Evolutionary conservation across 495 filamentous ascomycete species (phyloP), one percentile per base, ranked within the genome.

Genomic region (Aspergillus funiculosus): DNA sequence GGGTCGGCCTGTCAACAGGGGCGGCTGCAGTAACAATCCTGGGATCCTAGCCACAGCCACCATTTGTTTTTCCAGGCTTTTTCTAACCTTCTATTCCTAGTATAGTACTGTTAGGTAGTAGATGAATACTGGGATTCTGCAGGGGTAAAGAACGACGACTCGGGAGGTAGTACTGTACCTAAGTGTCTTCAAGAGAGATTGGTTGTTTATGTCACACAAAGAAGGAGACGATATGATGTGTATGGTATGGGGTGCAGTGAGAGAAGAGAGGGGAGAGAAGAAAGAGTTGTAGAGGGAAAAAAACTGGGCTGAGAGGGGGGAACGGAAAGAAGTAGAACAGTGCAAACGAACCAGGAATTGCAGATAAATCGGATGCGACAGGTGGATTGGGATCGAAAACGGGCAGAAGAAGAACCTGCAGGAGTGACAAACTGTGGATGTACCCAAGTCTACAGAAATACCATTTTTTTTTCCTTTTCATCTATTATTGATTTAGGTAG

Each of bases 1-100:
- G 32, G 51, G 32, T 48, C 35, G 34, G 29, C 34, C 46, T 41
- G 42, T 42, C 45, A 28, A 35, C 48, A 36, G 38, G 27, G 32
- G 45, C 35, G 15, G 27, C 49, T 48, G 26, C 39, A 38, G 26
- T 13, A 20, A 48, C 30, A 35, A 37, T 38, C 32, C 43, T 21
- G 26, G 35, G 43, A 46, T 29, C 43, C 22, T 27, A 44, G 41
- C 29, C 35, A 38, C 17, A 38, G 8, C 10, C 35, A 22, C 17
- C 13, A 15, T 17, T 35, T 35, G 9, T 10, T 20, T 31, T 43
- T 20, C n/a, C n/a, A n/a, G n/a, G n/a, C n/a, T 43, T 30, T 11
- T 29, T 18, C 21, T 21, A 1, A 5, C 31, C 31, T 30, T 43
- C 26, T 31, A 30, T 30, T 30, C 10, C 15, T 21, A 18, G 25